Conservation (phyloP, 139 green algal genomes). For the Picochlorum sp. region DNA sequence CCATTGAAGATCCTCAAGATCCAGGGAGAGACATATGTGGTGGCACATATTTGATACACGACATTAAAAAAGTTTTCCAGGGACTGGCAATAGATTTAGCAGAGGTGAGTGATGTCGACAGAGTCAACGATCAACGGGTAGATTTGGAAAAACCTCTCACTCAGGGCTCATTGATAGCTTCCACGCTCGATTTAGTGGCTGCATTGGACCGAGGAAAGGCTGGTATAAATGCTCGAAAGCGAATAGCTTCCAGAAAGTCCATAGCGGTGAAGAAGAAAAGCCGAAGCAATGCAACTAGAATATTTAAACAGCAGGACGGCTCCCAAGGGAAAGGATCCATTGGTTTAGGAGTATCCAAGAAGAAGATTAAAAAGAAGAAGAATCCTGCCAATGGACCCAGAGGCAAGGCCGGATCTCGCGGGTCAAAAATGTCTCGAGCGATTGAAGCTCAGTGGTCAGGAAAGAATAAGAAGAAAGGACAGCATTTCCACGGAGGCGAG, state of each 20-base stretch:
- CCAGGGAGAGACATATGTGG: constrained; percentile 41
- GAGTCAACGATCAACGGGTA: constrained; percentile 12
- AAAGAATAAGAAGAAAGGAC: neutral
- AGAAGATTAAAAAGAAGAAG: constrained; percentile 1
- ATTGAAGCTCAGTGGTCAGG: constrained; percentile 9
- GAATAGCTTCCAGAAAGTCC: neutral
- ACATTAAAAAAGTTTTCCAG: constrained; percentile 19
- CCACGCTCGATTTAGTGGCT: constrained; percentile 15
- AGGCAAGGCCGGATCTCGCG: neutral
- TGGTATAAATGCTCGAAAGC: too few relatives aligned
- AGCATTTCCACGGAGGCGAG: constrained; percentile 1
- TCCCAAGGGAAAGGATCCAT: neutral
- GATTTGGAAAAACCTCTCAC: neutral
- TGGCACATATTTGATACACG: constrained; percentile 32
- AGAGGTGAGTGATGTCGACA: constrained; percentile 24
- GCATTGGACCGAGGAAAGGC: constrained; percentile 14
- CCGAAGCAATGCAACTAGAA: neutral
- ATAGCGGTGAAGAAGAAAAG: neutral
- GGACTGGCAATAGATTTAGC: constrained; percentile 22
- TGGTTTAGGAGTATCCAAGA: neutral
- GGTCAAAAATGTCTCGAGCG: neutral
- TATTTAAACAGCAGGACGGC: neutral
- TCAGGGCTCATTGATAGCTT: constrained; percentile 8
- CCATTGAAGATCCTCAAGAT: constrained; percentile 52
- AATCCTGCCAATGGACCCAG: neutral